These are phyloP conservation scores for Citrullus amarus DNA, from an alignment of 306 rosid genomes.

Conservation along the genomic window DNA sequence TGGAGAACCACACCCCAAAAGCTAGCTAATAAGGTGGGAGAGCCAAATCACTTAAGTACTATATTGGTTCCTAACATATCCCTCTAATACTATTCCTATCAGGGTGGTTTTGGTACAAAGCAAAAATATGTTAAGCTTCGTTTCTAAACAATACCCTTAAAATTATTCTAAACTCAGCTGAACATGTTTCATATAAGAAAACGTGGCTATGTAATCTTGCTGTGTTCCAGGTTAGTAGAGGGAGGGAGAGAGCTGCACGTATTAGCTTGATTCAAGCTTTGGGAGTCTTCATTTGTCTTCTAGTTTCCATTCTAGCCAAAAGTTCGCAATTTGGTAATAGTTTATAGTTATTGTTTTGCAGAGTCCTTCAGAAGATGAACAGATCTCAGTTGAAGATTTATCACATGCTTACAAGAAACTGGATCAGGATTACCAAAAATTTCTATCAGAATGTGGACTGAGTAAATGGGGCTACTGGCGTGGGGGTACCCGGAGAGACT, in stretches of 20 bases:
- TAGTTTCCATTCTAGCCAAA: neutral
- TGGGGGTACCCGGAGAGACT: slow-evolving; percentile 17
- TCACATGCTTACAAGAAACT: slow-evolving; percentile 19
- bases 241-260: neutral
- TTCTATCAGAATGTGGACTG: slow-evolving; percentile 26
- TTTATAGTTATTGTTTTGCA: neutral
- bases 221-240: neutral
- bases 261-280: neutral
- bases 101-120: neutral
- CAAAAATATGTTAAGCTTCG: neutral
- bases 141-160: too few species aligned
- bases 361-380: slow-evolving; percentile 14
- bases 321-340: neutral
- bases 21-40: too few species aligned
- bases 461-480: slow-evolving; percentile 25
- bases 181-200: too few species aligned
- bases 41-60: neutral
- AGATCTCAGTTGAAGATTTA: slow-evolving; percentile 15
- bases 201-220: neutral
- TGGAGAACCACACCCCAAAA: too few species aligned
- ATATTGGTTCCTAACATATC: too few species aligned
- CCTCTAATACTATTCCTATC: too few species aligned
- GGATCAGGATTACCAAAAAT: slow-evolving; percentile 23
- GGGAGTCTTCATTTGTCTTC: neutral
- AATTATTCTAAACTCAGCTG: too few species aligned